A percentile compares a stretch with the other conserved stretches of the same genome.
Conservation (phyloP, 768 basidiomycete genomes). For the Cystobasidium onofrii region DNA sequence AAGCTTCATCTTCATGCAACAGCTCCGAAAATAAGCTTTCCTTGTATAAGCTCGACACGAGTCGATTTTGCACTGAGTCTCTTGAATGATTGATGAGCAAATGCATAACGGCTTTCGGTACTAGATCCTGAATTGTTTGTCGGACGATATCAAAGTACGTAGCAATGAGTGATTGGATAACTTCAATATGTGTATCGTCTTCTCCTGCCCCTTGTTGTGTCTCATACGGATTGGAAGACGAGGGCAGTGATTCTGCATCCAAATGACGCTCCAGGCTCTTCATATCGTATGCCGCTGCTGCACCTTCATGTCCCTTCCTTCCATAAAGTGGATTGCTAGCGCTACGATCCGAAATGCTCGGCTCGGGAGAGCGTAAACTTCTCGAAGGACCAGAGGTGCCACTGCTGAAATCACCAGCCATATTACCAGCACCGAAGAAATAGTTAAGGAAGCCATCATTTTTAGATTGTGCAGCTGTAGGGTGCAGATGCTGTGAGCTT, state of each 20-base stretch:
- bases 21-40: constrained; percentile 83
- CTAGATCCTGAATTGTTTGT: constrained; percentile 90
- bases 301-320: constrained; percentile 56
- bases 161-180: constrained; percentile 87
- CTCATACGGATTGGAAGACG: background rate
- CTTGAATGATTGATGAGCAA: constrained; percentile 93
- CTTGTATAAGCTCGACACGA: constrained; percentile 90
- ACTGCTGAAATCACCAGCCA: constrained; percentile 45
- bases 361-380: background rate
- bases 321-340: constrained; percentile 44
- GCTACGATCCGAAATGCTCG: background rate
- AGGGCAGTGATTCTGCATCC: constrained; percentile 60
- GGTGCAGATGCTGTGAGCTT: constrained; percentile 27
- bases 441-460: constrained; percentile 77
- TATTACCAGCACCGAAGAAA: constrained; percentile 82
- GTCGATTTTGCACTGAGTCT: constrained; percentile 88
- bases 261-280: constrained; percentile 95
- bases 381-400: background rate
- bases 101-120: constrained; percentile 58
- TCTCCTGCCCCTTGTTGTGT: constrained; percentile 54
- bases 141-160: constrained; percentile 95
- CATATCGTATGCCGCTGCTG: constrained; percentile 90
- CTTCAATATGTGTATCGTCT: constrained; percentile 92
- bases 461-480: constrained; percentile 28
- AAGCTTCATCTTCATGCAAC: constrained; percentile 87